Evolutionary conservation across 129 eudicot genomes (phyloP), one percentile per base, ranked within the genome.

Genomic region (Flaveria linearis): DNA sequence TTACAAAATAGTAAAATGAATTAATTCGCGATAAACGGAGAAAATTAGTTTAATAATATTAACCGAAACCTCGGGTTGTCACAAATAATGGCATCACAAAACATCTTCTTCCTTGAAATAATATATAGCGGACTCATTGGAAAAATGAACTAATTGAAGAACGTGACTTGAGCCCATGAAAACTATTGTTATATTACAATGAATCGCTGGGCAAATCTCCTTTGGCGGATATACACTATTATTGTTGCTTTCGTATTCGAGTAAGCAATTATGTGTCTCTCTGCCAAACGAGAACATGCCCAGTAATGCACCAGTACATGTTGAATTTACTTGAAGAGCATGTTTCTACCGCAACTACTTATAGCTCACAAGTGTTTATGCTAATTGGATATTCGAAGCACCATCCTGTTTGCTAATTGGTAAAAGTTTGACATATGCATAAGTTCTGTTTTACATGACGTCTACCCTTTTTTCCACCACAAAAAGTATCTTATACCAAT

Each of bases 141-240:
- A 36, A 58, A 33, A 26, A 23, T 5, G 23, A 10, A 58, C 4
- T 22, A 23, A 10, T 51, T 26, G 39, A 58, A 6, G 7, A 25
- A 14, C 8, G 28, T 62, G 20, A 14, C 13, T 13, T 13, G 43
- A 62, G 18, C 42, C 17, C 20, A 22, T 66, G 28, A 66, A 33
- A 39, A 3, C 7, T 22, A 2, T 43, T 23, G 12, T 1, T 46
- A n/a, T 74, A 46, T 26, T 47, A 47, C 4, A 70, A 64, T 64
- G 72, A 11, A 47, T 75, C 64, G 68, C 56, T 73, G 69, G 77
- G 77, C 77, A 73, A 73, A 57, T 73, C 77, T 73, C 77, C 77
- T 73, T 73, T 73, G 77, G 77, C 77, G 22, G 36, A 56, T 55
- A 18, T n/a, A 12, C 9, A 41, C 39, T 18, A 6, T 42, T 17